These are phyloP conservation scores for Dictyostelium capitatum DNA, from an alignment of 78 protist species.

Conservation along the genomic window DNA sequence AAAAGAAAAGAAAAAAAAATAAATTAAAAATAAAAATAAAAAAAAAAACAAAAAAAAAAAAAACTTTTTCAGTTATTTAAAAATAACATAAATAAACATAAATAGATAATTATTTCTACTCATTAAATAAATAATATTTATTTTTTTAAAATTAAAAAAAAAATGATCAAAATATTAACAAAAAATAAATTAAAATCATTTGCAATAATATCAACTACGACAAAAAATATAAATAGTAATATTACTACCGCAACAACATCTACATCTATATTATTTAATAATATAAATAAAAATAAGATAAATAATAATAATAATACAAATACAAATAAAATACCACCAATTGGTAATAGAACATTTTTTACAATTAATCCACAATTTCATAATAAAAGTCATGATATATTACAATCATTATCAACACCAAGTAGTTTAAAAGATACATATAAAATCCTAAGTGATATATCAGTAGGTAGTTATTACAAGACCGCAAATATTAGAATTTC, in stretches of 20 bases:
- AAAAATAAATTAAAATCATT: neutral
- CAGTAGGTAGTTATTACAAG: neutral
- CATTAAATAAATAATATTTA: neutral
- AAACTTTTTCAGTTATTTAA: neutral
- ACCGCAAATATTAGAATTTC: constrained; percentile 41
- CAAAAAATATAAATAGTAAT: too few species aligned
- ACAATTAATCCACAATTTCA: constrained; percentile 7
- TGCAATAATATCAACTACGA: too few species aligned
- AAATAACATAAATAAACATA: neutral
- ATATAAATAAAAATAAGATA: neutral
- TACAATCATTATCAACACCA: constrained; percentile 18
- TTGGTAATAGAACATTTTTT: neutral
- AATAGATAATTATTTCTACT: neutral
- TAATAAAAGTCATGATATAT: constrained; percentile 13
- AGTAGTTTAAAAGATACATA: constrained; percentile 10
- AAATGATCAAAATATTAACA: constrained; percentile 1
- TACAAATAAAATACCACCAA: too few species aligned
- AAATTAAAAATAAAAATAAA: too few species aligned
- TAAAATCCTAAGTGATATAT: neutral
- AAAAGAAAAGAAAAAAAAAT: too few species aligned
- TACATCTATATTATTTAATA: neutral
- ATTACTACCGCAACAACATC: too few species aligned
- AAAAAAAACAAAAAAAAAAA: neutral
- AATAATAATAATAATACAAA: neutral
- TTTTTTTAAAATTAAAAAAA: neutral